Base-by-base conservation (phyloP, 2,329 filamentous ascomycete genomes). In the Malbranchea zuffiana region DNA sequence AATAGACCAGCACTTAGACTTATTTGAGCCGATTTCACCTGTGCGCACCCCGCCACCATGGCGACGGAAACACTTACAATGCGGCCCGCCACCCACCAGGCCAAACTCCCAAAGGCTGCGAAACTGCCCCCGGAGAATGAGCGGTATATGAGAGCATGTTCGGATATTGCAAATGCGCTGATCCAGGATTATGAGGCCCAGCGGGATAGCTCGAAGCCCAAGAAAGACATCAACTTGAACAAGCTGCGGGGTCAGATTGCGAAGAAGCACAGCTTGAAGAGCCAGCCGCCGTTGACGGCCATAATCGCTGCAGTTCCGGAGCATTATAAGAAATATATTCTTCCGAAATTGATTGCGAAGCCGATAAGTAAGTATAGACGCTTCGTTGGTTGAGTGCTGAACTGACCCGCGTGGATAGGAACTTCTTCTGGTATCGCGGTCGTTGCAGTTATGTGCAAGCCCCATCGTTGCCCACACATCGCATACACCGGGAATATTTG, bases 401-500 rank as follows among this genome's bases (percentile, higher is more conserved):
- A 30, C 8, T 17, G 12, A 17, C 28, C 10, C 20, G 12, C 15
- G 10, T 25, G 20, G 34, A n/a, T 46, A 83, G 78, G 85, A 51
- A 95, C 88, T 11, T 93, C 88, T 0, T 95, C 87, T 35, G 90
- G 90, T 40, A 98, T 98, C 51, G 90, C 90, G 2, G 90, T 98
- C 6, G 90, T 98, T 31, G 90, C 92, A 28, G 92, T 98, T 49
- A 98, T 98, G 90, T 96, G 90, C 72, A 98, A 98, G 62, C 90
- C 90, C 16, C 90, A 98, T 59, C 74, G 90, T 56, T 98, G 90
- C 55, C 90, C 90, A 12, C 90, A 98, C 56, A 98, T 98, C 50
- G 84, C 90, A 7, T 98, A 95, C 60, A 98, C 90, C 0, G 90
- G 90, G 45, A 98, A 98, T 57, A 96, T 98, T 45, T 98, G 90